Percentiles rank a stretch among this genome's conserved stretches.
phyloP scores from a whole-genome alignment of 345 rosid genomes.

The Boechera retrofracta region DNA sequence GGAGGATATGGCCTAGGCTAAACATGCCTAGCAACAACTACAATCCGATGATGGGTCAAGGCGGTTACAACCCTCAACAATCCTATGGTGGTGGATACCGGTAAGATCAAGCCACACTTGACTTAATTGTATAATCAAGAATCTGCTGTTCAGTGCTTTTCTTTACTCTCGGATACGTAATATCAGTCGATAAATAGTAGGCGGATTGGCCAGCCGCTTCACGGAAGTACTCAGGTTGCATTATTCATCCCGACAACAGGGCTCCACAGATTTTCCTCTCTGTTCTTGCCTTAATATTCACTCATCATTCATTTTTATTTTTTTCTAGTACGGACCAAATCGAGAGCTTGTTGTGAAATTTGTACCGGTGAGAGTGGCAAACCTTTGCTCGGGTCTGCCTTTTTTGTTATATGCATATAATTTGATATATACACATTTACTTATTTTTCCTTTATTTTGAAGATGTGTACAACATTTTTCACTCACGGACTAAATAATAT shows the following conservation, averaged over 20 bases:
- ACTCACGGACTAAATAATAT: constrained; percentile 38
- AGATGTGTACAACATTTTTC: constrained; percentile 24
- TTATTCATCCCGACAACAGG: constrained; percentile 29
- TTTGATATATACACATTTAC: constrained; percentile 32
- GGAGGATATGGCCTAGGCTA: constrained; percentile 63
- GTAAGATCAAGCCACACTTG: constrained; percentile 48
- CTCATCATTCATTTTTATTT: constrained; percentile 32
- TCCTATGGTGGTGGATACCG: constrained; percentile 80
- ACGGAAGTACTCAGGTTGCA: constrained; percentile 37
- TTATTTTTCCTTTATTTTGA: not conserved
- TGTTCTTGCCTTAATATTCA: constrained; percentile 18
- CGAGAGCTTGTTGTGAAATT: constrained; percentile 54
- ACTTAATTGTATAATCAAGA: constrained; percentile 37
- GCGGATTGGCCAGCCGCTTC: constrained; percentile 32
- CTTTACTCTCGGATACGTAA: constrained; percentile 33
- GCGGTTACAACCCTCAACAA: constrained; percentile 77
- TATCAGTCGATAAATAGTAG: constrained; percentile 39
- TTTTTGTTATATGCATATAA: constrained; percentile 42
- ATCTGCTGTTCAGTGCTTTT: constrained; percentile 27
- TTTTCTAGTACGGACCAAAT: constrained; percentile 4
- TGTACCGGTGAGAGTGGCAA: constrained; percentile 40
- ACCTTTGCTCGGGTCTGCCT: constrained; percentile 35
- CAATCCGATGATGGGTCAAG: constrained; percentile 75
- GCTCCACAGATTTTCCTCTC: constrained; percentile 20
- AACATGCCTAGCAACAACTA: constrained; percentile 61